Evolutionary conservation across 805 yeast genomes (phyloP).

Genomic region (Starmerella stigmatis): DNA sequence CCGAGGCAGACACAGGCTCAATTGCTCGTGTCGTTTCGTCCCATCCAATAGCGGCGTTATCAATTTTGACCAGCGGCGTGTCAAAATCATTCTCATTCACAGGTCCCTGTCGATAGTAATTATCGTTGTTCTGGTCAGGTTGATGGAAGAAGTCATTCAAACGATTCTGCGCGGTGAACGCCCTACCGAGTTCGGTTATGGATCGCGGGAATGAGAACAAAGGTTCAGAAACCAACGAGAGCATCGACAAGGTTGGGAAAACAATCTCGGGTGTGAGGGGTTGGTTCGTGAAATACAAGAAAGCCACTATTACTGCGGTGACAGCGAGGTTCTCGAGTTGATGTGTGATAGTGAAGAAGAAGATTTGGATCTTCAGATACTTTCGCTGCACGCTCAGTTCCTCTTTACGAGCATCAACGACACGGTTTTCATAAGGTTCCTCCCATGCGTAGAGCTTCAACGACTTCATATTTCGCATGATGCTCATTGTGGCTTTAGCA

Average conservation of each 20-base stretch:
- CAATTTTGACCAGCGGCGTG: slow-evolving; percentile 7
- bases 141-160: slow-evolving; percentile 21
- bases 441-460: slow-evolving; percentile 96
- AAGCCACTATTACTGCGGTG: slow-evolving; percentile 75
- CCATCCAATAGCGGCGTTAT: slow-evolving; percentile 18
- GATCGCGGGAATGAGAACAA: slow-evolving; percentile 19
- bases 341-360: slow-evolving; percentile 37
- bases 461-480: slow-evolving; percentile 79
- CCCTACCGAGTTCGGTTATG: slow-evolving; percentile 16
- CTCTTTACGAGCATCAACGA: slow-evolving; percentile 60
- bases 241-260: slow-evolving; percentile 46
- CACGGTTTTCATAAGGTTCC: slow-evolving; percentile 60
- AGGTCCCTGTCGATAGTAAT: slow-evolving; percentile 7
- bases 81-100: slow-evolving; percentile 34
- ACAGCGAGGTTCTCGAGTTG: slow-evolving; percentile 76
- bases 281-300: slow-evolving; percentile 46
- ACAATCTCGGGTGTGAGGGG: slow-evolving; percentile 85
- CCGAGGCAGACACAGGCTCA: slow-evolving; percentile 49
- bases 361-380: slow-evolving; percentile 46
- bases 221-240: slow-evolving; percentile 45
- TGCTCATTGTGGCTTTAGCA: slow-evolving; percentile 74
- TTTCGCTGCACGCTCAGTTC: slow-evolving; percentile 62
- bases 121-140: slow-evolving; percentile 14
- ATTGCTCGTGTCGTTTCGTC: slow-evolving; percentile 38
- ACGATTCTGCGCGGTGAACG: slow-evolving; percentile 19